Evolutionary conservation across 2,329 filamentous ascomycete genomes (phyloP).

Genomic region (Lojkania enalia): DNA sequence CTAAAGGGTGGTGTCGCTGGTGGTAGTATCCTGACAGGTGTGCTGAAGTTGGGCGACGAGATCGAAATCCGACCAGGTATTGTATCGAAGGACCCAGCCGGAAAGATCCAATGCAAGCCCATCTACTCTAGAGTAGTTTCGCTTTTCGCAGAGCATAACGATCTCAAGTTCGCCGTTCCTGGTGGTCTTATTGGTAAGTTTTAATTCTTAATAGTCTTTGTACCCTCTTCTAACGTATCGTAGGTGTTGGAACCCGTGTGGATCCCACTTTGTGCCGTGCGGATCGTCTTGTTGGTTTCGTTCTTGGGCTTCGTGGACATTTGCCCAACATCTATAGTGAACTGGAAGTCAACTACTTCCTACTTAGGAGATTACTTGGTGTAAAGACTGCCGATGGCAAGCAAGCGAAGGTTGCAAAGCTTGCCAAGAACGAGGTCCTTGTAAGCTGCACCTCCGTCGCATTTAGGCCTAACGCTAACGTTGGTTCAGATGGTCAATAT

Average conservation of each 20-base stretch:
- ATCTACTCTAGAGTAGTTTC: constrained; percentile 96
- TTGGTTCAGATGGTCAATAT: constrained; percentile 86
- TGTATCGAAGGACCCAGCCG: constrained; percentile 90
- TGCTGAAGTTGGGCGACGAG: constrained; percentile 95
- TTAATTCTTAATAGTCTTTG: constrained; percentile 1
- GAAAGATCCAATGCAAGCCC: constrained; percentile 92
- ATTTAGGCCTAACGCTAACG: constrained; percentile 16
- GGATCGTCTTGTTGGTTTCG: constrained; percentile 97
- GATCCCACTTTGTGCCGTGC: constrained; percentile 98
- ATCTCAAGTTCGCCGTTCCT: constrained; percentile 96
- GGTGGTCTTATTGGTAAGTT: constrained; percentile 80
- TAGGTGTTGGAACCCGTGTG: constrained; percentile 89
- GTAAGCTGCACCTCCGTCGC: constrained; percentile 19
- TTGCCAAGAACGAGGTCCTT: constrained; percentile 96
- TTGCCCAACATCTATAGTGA: constrained; percentile 97
- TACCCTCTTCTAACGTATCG: constrained; percentile 15
- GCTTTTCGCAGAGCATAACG: constrained; percentile 96
- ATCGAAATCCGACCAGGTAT: constrained; percentile 99
- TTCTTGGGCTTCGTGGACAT: constrained; percentile 89
- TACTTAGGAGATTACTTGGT: constrained; percentile 89
- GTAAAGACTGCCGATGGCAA: constrained; percentile 98
- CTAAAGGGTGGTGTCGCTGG: constrained; percentile 98
- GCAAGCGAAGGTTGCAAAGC: constrained; percentile 98
- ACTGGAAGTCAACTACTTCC: constrained; percentile 97
- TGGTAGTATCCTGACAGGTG: constrained; percentile 94